These are phyloP conservation scores for Trichoderma sp. DNA, from an alignment of 2,329 filamentous ascomycete species.

Conservation along the genomic window DNA sequence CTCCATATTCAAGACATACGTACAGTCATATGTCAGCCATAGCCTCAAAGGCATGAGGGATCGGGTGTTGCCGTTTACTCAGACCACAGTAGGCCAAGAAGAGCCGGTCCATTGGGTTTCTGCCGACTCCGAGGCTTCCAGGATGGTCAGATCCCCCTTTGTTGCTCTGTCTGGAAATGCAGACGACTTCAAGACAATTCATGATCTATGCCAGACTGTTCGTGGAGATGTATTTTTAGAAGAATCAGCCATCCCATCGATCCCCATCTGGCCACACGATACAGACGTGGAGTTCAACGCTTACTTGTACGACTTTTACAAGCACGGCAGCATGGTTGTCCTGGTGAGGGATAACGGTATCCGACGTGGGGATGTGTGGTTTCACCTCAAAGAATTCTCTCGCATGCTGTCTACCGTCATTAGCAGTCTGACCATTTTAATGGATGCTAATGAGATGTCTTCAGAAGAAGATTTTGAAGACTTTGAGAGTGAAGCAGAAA, in stretches of 20 bases:
- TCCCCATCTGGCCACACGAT: constrained; percentile 62
- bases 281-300: constrained; percentile 59
- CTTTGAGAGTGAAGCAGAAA: constrained; percentile 40
- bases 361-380: constrained; percentile 69
- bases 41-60: constrained; percentile 57
- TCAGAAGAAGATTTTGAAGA: constrained; percentile 48
- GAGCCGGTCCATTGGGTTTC: neutral
- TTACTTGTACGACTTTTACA: constrained; percentile 76
- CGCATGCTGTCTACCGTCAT: constrained; percentile 70
- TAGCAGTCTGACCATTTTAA: constrained; percentile 60
- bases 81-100: constrained; percentile 7
- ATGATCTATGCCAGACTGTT: constrained; percentile 66
- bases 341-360: constrained; percentile 68
- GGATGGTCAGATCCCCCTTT: constrained; percentile 65
- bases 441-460: constrained; percentile 40
- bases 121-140: constrained; percentile 33
- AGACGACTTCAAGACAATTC: constrained; percentile 65
- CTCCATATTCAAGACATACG: constrained; percentile 67
- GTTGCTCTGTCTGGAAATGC: constrained; percentile 68
- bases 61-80: constrained; percentile 59
- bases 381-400: constrained; percentile 62
- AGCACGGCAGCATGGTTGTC: constrained; percentile 64
- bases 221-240: constrained; percentile 74
- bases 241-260: constrained; percentile 69
- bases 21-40: constrained; percentile 67